These are phyloP conservation scores for Cyathus striatus DNA, from an alignment of 768 basidiomycete genomes.

Conservation along the genomic window DNA sequence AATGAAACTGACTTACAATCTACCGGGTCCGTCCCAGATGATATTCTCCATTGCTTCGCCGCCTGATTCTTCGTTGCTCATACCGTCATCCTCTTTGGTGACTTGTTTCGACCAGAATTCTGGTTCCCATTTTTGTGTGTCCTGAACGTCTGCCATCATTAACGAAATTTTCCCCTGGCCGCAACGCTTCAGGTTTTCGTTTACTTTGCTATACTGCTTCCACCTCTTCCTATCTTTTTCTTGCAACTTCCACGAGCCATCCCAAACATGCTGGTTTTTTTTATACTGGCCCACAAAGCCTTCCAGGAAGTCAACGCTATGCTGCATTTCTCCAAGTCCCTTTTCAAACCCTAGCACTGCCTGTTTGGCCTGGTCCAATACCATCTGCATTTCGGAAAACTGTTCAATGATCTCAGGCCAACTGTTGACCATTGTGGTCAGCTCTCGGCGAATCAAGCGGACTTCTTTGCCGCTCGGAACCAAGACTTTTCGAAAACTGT, in stretches of 20 bases:
- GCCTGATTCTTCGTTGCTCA: too few relatives aligned
- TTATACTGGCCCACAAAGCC: conserved; percentile 15
- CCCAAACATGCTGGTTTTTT: conserved; percentile 17
- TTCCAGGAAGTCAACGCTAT: background rate
- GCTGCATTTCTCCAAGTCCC: background rate
- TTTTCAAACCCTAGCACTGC: background rate
- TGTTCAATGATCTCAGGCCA: conserved; percentile 6
- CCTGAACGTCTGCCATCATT: too few relatives aligned
- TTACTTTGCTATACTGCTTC: too few relatives aligned
- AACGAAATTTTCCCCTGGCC: too few relatives aligned
- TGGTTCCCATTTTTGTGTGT: too few relatives aligned
- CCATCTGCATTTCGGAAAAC: background rate
- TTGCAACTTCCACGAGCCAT: conserved; percentile 19
- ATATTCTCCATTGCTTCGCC: too few relatives aligned
- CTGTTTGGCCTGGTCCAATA: background rate
- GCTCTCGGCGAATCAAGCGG: conserved; percentile 4
- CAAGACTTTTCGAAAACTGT: background rate
- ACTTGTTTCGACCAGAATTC: too few relatives aligned
- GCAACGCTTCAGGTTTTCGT: too few relatives aligned
- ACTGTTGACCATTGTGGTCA: conserved; percentile 3
- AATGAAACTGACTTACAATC: too few relatives aligned
- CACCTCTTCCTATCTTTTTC: conserved; percentile 7
- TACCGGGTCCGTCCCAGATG: too few relatives aligned
- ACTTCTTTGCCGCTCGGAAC: conserved; percentile 1
- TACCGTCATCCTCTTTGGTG: too few relatives aligned